Conservation (phyloP, 148 eudicot genomes). For the Rhododendron ferrugineum region DNA sequence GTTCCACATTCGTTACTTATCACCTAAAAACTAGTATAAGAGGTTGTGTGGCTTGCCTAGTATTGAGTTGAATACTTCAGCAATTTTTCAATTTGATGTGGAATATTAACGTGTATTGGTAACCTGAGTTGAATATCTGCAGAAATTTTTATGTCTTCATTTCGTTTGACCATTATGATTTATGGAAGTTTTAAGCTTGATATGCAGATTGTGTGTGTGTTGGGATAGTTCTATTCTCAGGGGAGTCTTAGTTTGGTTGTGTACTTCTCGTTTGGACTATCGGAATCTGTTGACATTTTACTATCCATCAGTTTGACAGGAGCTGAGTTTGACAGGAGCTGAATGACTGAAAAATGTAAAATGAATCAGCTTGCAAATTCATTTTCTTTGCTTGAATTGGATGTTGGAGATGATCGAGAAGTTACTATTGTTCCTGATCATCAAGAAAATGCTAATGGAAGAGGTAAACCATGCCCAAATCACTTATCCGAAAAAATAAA, state of each 20-base stretch:
- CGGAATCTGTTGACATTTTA: neutral
- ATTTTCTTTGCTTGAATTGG: constrained; percentile 30
- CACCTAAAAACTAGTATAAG: neutral
- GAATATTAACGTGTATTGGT: neutral
- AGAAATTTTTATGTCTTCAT: neutral
- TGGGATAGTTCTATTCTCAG: neutral
- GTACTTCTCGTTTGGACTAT: neutral
- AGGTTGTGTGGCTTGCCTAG: too few relatives aligned
- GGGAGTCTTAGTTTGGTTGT: neutral
- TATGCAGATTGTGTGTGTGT: neutral
- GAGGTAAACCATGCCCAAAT: constrained; percentile 5
- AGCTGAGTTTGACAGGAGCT: constrained; percentile 11
- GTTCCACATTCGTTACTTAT: neutral
- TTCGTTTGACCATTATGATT: neutral
- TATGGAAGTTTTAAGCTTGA: neutral
- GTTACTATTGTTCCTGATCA: constrained; percentile 7
- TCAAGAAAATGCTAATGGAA: constrained; percentile 9
- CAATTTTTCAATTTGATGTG: neutral
- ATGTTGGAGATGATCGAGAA: constrained; percentile 23
- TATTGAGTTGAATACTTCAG: neutral
- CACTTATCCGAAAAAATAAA: neutral
- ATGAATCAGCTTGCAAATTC: constrained; percentile 34
- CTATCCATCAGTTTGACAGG: constrained; percentile 11
- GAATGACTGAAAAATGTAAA: constrained; percentile 12
- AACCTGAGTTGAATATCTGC: neutral